Base-by-base conservation (phyloP, 257 asterid species). In the Solanum clarkiae region DNA sequence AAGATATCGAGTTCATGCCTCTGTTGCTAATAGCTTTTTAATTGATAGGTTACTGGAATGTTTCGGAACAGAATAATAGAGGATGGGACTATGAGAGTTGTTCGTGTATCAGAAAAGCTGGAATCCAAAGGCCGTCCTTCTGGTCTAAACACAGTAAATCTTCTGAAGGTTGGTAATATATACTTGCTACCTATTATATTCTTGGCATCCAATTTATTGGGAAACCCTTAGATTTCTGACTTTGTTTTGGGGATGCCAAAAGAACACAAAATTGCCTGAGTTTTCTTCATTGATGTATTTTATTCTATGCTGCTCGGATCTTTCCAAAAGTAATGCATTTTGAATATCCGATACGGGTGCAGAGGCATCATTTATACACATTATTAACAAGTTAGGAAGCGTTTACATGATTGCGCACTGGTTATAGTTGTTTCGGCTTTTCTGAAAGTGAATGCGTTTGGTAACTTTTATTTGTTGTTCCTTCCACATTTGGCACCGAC, bases 111-210 rank as follows among this genome's bases (percentile, higher is more conserved):
- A 80, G 98, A 95, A 88, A 95, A 94, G 75, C 93, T 93, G 70
- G 96, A 94, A 87, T 63, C 88, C 80, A 95, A 95, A 90, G 87
- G 93, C 79, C 94, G 98, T 80, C 98, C 98, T 66, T 70, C 92
- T 84, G 98, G 98, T 87, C 95, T 95, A 87, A 95, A 95, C 89
- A 95, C 98, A 49, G 98, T 95, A 90, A 95, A 94, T 88, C 98
- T 95, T 90, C 90, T 95, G 80, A 95, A 95, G 98, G 98, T 95
- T 54, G 88, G 91, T 84, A 70, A 55, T 60, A 55, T 29, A 74
- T 53, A 22, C 84, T 66, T 74, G 84, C 68, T 84, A 63, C 36
- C 40, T 45, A n/a, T 16, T 79, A 65, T 66, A 66, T 86, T n/a
- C 83, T 20, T 86, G n/a, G 80, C 81, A 70, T 75, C 62, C 77